Evolutionary conservation across 2,329 filamentous ascomycete genomes (phyloP).

Genomic region (Podosphaera xanthii): DNA sequence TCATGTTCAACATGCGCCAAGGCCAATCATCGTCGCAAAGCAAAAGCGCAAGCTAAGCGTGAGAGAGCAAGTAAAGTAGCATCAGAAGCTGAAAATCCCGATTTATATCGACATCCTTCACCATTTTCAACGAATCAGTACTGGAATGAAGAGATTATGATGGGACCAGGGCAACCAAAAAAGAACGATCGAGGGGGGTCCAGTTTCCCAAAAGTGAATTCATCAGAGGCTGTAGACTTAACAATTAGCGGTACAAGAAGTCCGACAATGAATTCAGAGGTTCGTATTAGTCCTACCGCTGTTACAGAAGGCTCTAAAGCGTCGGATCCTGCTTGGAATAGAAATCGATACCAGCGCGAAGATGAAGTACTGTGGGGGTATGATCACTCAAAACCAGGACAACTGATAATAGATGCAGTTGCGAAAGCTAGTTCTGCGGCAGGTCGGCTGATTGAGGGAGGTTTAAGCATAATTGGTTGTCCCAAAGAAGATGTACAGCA

Average conservation of each 20-base stretch:
- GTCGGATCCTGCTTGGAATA: constrained; percentile 44
- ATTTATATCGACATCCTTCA: constrained; percentile 53
- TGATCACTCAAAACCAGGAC: constrained; percentile 25
- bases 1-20: constrained; percentile 62
- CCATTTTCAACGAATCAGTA: constrained; percentile 74
- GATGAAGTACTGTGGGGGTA: constrained; percentile 72
- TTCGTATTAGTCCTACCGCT: constrained; percentile 22
- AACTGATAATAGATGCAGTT: constrained; percentile 24
- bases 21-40: constrained; percentile 43
- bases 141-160: constrained; percentile 68
- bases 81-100: constrained; percentile 45
- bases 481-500: constrained; percentile 15
- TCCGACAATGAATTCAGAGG: constrained; percentile 16
- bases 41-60: constrained; percentile 45
- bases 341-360: constrained; percentile 59
- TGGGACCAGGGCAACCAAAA: constrained; percentile 54
- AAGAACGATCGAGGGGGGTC: constrained; percentile 26
- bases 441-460: constrained; percentile 29
- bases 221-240: constrained; percentile 32
- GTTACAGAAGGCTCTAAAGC: constrained; percentile 22
- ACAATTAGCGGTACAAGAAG: constrained; percentile 26
- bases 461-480: constrained; percentile 17
- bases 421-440: constrained; percentile 28
- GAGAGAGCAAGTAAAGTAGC: constrained; percentile 42
- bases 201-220: constrained; percentile 35